Conservation (phyloP, 371 early-diverging fungal genomes). For the Mortierella sp. region DNA sequence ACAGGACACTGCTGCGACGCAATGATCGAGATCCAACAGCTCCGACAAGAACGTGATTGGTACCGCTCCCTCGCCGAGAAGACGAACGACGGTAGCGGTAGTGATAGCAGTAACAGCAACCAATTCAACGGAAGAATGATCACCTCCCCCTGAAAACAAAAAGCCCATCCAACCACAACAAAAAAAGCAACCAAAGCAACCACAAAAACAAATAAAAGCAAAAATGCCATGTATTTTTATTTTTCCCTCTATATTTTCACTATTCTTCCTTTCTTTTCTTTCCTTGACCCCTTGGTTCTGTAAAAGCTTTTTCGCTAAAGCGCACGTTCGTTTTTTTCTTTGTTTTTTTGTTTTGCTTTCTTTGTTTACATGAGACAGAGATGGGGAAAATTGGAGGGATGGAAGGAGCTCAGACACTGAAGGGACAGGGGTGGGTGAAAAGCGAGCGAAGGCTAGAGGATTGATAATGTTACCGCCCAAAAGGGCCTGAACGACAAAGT, state of each 20-base stretch:
- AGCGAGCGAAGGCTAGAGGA: too few relatives aligned
- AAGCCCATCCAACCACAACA: neutral
- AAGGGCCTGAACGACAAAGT: too few relatives aligned
- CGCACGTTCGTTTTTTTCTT: neutral
- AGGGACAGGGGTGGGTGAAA: neutral
- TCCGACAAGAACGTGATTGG: conserved; percentile 44
- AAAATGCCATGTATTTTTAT: conserved; percentile 1
- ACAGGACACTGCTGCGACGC: conserved; percentile 39
- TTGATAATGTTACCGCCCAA: too few relatives aligned
- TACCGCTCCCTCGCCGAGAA: conserved; percentile 24
- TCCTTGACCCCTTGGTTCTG: too few relatives aligned
- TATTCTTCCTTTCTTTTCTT: neutral
- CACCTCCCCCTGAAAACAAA: conserved; percentile 8
- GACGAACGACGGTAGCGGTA: neutral
- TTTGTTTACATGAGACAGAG: neutral
- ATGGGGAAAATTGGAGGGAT: neutral
- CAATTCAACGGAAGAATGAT: neutral
- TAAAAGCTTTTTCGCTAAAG: too few relatives aligned
- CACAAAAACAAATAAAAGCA: neutral
- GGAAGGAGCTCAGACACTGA: neutral
- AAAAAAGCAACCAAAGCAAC: neutral
- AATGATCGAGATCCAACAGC: conserved; percentile 43
- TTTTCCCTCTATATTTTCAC: neutral
- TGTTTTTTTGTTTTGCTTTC: neutral
- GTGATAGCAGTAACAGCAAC: neutral